A percentile compares a stretch with the other conserved stretches of the same genome.
phyloP scores from a whole-genome alignment of 805 yeast genomes.

The Metschnikowia kunwiensis region DNA sequence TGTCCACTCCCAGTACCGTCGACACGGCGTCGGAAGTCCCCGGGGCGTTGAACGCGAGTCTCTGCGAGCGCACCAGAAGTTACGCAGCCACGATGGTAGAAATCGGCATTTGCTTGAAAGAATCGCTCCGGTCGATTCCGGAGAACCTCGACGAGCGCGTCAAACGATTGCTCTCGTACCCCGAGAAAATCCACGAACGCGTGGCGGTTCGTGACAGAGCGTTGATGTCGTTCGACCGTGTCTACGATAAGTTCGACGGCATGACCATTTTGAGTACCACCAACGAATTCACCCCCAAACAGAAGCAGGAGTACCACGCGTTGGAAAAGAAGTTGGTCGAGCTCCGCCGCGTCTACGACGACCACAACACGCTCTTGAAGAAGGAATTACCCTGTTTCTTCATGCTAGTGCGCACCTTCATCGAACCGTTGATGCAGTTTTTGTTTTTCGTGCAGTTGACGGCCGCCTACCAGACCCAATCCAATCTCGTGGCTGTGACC shows the following conservation, averaged over 20 bases:
- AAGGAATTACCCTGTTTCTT: slow-evolving; percentile 47
- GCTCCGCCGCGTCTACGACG: slow-evolving; percentile 28
- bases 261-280: slow-evolving; percentile 36
- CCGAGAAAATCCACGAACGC: slow-evolving; percentile 25
- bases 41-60: neutral
- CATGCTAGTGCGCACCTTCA: slow-evolving; percentile 26
- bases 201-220: slow-evolving; percentile 31
- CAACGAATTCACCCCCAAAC: slow-evolving; percentile 28
- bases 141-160: slow-evolving; percentile 16
- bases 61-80: slow-evolving; percentile 22
- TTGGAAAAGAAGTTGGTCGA: slow-evolving; percentile 28
- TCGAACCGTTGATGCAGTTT: slow-evolving; percentile 30
- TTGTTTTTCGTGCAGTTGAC: slow-evolving; percentile 39
- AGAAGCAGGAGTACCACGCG: slow-evolving; percentile 24
- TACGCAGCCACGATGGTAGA: slow-evolving; percentile 20
- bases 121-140: slow-evolving; percentile 10
- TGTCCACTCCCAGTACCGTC: slow-evolving; percentile 10
- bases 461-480: slow-evolving; percentile 28
- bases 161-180: slow-evolving; percentile 13
- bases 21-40: neutral
- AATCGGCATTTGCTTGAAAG: slow-evolving; percentile 12
- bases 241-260: slow-evolving; percentile 26
- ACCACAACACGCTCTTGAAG: slow-evolving; percentile 38
- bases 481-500: slow-evolving; percentile 20
- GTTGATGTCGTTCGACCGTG: slow-evolving; percentile 38